Evolutionary conservation across 352 stramenopile species (phyloP), one percentile per base, ranked within the genome.

Genomic region (Phytopythium sindhum): DNA sequence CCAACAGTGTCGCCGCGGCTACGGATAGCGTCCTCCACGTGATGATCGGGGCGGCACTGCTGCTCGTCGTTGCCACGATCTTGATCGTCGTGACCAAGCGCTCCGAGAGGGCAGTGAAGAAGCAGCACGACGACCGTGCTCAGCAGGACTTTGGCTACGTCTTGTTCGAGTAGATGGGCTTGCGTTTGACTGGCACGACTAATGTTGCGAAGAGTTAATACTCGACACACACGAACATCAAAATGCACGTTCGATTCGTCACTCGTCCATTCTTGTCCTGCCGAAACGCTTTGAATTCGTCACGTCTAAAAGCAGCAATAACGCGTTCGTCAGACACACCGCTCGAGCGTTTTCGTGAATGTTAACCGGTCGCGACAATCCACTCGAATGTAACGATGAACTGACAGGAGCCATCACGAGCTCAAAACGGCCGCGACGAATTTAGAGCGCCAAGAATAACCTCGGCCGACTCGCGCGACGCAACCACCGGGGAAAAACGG

Each of bases 91-190:
- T 75, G 58, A 61, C 67, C 39, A 77, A 69, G 24, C 67, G 62
- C 2, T 65, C 66, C 0, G 51, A 51, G 41, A 50, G 39, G n/a
- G 35, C 26, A 11, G 41, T 15, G 28, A 44, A 41, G 42, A 42
- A 37, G 17, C 41, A 35, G 7, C n/a, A 19, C 28, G 37, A 56
- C 42, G 66, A 69, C 24, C 39, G 39, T 14, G 33, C 67, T 37
- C 26, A 60, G 31, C 64, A 68, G 26, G 72, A 70, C 45, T 77
- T 75, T 35, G 61, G 61, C 60, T 80, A 80, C 52, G 64, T 69
- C 31, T 28, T 80, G 53, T 68, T 75, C 44, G 57, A 73, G 47
- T 80, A 56, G 65, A 10, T 23, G 41, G 24, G 8, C 21, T 14
- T 11, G 33, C 23, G 2, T 24, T 4, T 0, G 6, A 15, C 23